phyloP scores from a whole-genome alignment of 176 grass and related monocot genomes.

The Triticum monococcum region DNA sequence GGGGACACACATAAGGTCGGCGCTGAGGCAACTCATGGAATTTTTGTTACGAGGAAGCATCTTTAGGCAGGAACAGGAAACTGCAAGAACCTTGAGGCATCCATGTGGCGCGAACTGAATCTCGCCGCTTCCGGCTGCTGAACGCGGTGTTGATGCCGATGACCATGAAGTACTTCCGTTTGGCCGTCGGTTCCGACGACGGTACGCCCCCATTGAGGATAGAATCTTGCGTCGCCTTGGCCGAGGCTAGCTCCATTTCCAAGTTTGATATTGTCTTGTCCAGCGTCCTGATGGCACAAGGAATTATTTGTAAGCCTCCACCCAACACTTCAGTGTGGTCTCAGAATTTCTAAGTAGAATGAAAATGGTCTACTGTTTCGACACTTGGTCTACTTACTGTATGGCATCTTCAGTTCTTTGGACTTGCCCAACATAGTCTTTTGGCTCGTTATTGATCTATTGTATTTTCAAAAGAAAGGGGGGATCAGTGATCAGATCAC shows the following conservation, averaged over 20 bases:
- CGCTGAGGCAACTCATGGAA: not conserved
- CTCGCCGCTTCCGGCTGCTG: constrained; percentile 83
- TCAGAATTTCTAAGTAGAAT: not conserved
- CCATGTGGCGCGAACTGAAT: constrained; percentile 89
- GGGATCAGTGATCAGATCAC: not conserved
- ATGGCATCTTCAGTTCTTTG: constrained; percentile 60
- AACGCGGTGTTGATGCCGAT: constrained; percentile 93
- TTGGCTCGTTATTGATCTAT: constrained; percentile 26
- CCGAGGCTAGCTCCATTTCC: constrained; percentile 84
- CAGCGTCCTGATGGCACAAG: constrained; percentile 49
- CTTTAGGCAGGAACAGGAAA: not conserved
- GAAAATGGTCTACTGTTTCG: not conserved
- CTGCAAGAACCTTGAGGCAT: constrained; percentile 77
- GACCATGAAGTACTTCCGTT: constrained; percentile 78
- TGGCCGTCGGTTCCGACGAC: constrained; percentile 21
- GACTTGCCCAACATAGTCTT: constrained; percentile 45
- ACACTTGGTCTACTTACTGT: constrained; percentile 48
- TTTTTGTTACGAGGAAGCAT: not conserved
- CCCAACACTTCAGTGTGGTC: not conserved
- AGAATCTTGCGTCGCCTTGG: constrained; percentile 67
- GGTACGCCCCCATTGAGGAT: constrained; percentile 53
- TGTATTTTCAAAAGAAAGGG: not conserved
- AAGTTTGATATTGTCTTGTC: constrained; percentile 89
- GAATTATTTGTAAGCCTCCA: not conserved
- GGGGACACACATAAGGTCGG: not conserved